phyloP scores from a whole-genome alignment of 1,139 yeast species.

The Saccharomyces hybrid region DNA sequence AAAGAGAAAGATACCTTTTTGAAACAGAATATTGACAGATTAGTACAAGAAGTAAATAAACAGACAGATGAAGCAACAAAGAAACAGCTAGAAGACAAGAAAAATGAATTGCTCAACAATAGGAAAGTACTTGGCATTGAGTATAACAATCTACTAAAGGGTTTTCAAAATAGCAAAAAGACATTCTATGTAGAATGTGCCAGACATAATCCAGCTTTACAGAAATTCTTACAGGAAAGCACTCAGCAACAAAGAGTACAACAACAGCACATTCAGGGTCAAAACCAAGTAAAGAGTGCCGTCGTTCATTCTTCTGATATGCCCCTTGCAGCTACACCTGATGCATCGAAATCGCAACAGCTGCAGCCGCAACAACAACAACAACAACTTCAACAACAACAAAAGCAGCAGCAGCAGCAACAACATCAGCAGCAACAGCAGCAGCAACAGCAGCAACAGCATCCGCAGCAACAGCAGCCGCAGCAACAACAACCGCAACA shows the following conservation, averaged over 20 bases:
- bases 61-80: slow-evolving; percentile 23
- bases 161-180: slow-evolving; percentile 28
- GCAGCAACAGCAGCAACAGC: too few species aligned
- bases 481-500: too few species aligned
- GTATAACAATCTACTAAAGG: slow-evolving; percentile 23
- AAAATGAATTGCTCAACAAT: slow-evolving; percentile 23
- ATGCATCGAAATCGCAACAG: slow-evolving; percentile 10
- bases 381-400: too few species aligned
- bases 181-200: slow-evolving; percentile 32
- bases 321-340: slow-evolving; percentile 8
- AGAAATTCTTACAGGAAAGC: slow-evolving; percentile 25
- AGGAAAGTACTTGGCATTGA: slow-evolving; percentile 23
- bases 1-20: slow-evolving; percentile 28
- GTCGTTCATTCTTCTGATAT: slow-evolving; percentile 5
- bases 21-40: slow-evolving; percentile 28
- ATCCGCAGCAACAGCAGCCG: slow-evolving; percentile 12
- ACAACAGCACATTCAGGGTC: slow-evolving; percentile 14
- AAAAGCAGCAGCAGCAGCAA: too few species aligned
- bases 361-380: slow-evolving; percentile 6
- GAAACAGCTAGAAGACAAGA: slow-evolving; percentile 27
- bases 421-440: too few species aligned
- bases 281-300: slow-evolving; percentile 3
- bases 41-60: slow-evolving; percentile 27
- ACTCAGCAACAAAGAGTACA: slow-evolving; percentile 25
- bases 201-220: slow-evolving; percentile 28